Conservation (phyloP, 495 filamentous ascomycete species). For the Peziza echinospora region DNA sequence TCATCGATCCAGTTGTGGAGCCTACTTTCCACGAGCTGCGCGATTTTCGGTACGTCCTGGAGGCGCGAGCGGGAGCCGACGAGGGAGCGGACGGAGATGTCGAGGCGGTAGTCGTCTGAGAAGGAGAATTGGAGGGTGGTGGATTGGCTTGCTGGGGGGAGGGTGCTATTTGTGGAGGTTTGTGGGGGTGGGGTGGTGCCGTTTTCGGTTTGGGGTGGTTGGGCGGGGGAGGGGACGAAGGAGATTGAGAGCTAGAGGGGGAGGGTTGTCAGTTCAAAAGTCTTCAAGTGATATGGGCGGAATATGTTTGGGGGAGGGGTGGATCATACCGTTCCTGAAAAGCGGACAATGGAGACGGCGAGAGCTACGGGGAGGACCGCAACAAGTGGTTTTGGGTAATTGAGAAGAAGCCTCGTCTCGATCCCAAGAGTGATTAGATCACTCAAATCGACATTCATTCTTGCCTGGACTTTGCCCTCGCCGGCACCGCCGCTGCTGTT, state of each 20-base stretch:
- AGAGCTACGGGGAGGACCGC: conserved; percentile 86
- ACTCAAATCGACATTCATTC: conserved; percentile 90
- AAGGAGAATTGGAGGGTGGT: conserved; percentile 89
- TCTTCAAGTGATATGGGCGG: too few species aligned
- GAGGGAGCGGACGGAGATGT: conserved; percentile 72
- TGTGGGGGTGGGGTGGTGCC: conserved; percentile 22
- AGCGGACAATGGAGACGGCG: conserved; percentile 74
- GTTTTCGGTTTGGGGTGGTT: conserved; percentile 6
- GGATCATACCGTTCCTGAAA: conserved; percentile 67
- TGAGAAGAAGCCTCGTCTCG: conserved; percentile 81
- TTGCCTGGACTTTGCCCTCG: conserved; percentile 57
- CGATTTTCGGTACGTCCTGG: conserved; percentile 94
- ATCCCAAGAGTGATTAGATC: conserved; percentile 86
- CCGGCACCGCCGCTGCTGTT: conserved; percentile 36
- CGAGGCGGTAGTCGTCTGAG: conserved; percentile 82
- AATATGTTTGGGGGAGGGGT: conserved; percentile 44
- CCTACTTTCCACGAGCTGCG: conserved; percentile 74
- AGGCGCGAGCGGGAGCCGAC: conserved; percentile 76
- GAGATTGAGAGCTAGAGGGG: background rate
- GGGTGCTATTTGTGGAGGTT: conserved; percentile 4
- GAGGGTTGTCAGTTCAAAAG: conserved; percentile 7
- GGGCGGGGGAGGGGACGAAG: conserved; percentile 2
- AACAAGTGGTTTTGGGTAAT: conserved; percentile 72
- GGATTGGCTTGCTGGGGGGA: conserved; percentile 23
- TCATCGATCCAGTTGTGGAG: conserved; percentile 96